These are phyloP conservation scores for Ephemerocybe angulata DNA, from an alignment of 768 basidiomycete species.

Conservation along the genomic window DNA sequence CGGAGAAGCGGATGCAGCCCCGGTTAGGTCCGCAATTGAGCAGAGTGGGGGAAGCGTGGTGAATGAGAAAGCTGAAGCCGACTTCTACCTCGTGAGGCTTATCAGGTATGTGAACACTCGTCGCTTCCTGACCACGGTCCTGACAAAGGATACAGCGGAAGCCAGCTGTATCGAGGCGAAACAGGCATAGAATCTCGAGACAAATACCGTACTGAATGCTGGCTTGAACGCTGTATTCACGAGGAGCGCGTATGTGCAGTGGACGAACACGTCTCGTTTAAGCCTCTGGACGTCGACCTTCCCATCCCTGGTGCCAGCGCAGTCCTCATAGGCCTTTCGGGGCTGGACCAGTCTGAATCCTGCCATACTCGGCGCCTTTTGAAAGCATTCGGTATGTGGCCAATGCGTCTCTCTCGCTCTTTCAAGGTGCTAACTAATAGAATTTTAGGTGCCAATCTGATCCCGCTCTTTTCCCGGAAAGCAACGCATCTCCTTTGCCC, in stretches of 20 bases:
- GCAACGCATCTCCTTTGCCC: slow-evolving; percentile 84
- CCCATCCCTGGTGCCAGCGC: slow-evolving; percentile 66
- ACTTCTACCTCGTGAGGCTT: slow-evolving; percentile 68
- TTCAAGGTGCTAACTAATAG: slow-evolving; percentile 45
- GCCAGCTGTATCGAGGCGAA: slow-evolving; percentile 61
- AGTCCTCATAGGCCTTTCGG: slow-evolving; percentile 67
- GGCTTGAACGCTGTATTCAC: slow-evolving; percentile 84
- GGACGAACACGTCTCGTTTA: slow-evolving; percentile 67
- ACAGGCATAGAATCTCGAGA: slow-evolving; percentile 38
- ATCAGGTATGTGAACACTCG: slow-evolving; percentile 50
- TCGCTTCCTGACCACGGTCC: neutral
- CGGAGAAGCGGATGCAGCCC: slow-evolving; percentile 61
- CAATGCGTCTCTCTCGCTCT: slow-evolving; percentile 1
- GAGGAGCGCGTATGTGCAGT: slow-evolving; percentile 67
- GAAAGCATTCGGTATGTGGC: slow-evolving; percentile 57
- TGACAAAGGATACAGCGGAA: slow-evolving; percentile 47
- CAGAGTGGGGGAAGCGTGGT: slow-evolving; percentile 52
- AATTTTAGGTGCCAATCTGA: slow-evolving; percentile 48
- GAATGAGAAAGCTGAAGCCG: slow-evolving; percentile 34
- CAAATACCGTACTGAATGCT: slow-evolving; percentile 87
- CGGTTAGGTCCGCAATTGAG: slow-evolving; percentile 59
- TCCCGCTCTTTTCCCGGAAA: slow-evolving; percentile 57
- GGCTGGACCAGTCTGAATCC: slow-evolving; percentile 65
- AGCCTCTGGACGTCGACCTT: slow-evolving; percentile 53
- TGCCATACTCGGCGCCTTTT: slow-evolving; percentile 65